These are phyloP conservation scores for Serendipita vermifera DNA, from an alignment of 768 basidiomycete genomes.

Conservation along the genomic window DNA sequence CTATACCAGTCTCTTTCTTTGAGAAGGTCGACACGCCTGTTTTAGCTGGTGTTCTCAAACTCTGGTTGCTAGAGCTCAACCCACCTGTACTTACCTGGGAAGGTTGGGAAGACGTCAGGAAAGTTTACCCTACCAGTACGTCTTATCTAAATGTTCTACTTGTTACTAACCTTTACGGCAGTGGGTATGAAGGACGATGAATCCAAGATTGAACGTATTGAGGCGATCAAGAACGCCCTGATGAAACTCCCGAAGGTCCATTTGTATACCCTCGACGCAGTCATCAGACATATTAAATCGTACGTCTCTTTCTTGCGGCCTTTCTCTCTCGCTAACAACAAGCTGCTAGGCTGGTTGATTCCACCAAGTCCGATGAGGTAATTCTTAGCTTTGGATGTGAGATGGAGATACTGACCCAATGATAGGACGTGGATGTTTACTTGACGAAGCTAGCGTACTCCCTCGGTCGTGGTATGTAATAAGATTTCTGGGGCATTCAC, in stretches of 20 bases:
- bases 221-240: constrained; percentile 48
- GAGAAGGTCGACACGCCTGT: constrained; percentile 74
- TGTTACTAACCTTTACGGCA: not conserved
- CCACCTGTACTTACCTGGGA: constrained; percentile 78
- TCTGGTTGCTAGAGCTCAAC: constrained; percentile 86
- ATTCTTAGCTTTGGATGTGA: not conserved
- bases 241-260: constrained; percentile 65
- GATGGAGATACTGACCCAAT: not conserved
- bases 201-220: constrained; percentile 46
- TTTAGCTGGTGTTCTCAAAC: constrained; percentile 69
- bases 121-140: constrained; percentile 62
- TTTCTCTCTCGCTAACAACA: constrained; percentile 8
- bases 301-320: constrained; percentile 27
- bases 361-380: constrained; percentile 32
- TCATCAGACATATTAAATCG: constrained; percentile 66
- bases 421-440: constrained; percentile 60
- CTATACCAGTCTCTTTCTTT: constrained; percentile 41
- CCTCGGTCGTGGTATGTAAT: constrained; percentile 62
- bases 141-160: not conserved
- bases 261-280: constrained; percentile 61
- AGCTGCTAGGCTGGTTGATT: constrained; percentile 50
- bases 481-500: too few species aligned
- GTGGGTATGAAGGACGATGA: constrained; percentile 33
- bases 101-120: constrained; percentile 82
- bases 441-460: constrained; percentile 79